A percentile compares a stretch with the other conserved stretches of the same genome.
phyloP scores from a whole-genome alignment of 352 stramenopile species.

The Pilasporangium apinafurcum region DNA sequence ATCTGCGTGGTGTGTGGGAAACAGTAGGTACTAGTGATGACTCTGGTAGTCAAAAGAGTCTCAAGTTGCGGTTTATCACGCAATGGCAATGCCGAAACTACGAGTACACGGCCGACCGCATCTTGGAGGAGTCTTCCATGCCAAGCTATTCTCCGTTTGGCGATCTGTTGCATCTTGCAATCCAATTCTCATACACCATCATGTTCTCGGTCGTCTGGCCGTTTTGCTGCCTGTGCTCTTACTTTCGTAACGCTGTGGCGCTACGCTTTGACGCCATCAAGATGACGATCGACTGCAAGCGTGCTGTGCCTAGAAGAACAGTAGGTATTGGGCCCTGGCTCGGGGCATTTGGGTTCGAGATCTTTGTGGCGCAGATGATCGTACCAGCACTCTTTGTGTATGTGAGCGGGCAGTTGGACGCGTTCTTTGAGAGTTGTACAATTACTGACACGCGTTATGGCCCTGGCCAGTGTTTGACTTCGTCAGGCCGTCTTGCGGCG shows the following conservation, averaged over 20 bases:
- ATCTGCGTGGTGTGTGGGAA: conserved; percentile 24
- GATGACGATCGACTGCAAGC: conserved; percentile 66
- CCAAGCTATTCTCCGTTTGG: conserved; percentile 42
- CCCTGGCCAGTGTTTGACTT: conserved; percentile 18
- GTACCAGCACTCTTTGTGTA: conserved; percentile 57
- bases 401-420: conserved; percentile 53
- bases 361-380: conserved; percentile 33
- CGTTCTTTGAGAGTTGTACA: conserved; percentile 30
- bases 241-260: conserved; percentile 38
- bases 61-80: conserved; percentile 34
- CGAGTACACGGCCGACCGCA: conserved; percentile 40
- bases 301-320: conserved; percentile 32
- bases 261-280: conserved; percentile 56
- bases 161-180: conserved; percentile 51
- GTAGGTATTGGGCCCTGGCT: conserved; percentile 54
- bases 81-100: conserved; percentile 58
- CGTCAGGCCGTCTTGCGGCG: conserved; percentile 18
- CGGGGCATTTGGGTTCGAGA: conserved; percentile 49
- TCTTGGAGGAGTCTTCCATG: conserved; percentile 61
- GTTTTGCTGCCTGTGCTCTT: conserved; percentile 51
- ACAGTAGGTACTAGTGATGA: neutral
- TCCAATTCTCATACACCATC: conserved; percentile 65
- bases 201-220: conserved; percentile 67
- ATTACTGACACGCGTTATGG: conserved; percentile 34
- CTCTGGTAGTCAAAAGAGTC: neutral